Percentiles rank a stretch among this genome's conserved stretches.
Conservation (phyloP, 2,329 filamentous ascomycete genomes). For the Verticillium alfalfae region DNA sequence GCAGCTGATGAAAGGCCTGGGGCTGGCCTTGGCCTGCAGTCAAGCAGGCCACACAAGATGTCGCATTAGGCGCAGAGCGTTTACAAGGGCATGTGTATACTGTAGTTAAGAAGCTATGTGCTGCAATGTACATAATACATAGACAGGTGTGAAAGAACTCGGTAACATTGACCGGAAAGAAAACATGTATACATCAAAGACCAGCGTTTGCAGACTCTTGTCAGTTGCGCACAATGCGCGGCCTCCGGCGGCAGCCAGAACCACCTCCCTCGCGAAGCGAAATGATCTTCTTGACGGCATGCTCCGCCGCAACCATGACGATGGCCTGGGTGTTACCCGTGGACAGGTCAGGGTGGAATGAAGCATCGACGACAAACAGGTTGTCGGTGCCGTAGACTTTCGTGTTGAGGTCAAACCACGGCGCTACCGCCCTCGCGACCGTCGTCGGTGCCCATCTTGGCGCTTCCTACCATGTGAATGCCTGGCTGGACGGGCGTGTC, state of each 20-base stretch:
- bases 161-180: no score
- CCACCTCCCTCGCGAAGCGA: slow-evolving; percentile 3
- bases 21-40: no score
- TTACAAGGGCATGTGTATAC: no score
- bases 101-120: no score
- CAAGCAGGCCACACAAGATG: no score
- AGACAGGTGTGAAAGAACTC: no score
- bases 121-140: no score
- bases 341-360: slow-evolving; percentile 48
- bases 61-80: no score
- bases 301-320: slow-evolving; percentile 12
- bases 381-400: slow-evolving; percentile 57
- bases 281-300: slow-evolving; percentile 13
- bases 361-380: slow-evolving; percentile 56
- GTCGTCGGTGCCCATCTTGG: slow-evolving; percentile 37
- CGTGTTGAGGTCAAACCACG: slow-evolving; percentile 49
- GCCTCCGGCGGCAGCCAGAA: background rate
- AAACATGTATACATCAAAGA: background rate
- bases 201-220: background rate
- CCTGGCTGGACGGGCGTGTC: slow-evolving; percentile 6
- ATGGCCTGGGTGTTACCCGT: slow-evolving; percentile 13
- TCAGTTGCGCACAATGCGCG: background rate
- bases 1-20: no score
- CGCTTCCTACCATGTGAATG: slow-evolving; percentile 10
- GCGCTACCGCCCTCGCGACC: slow-evolving; percentile 39